phyloP scores from a whole-genome alignment of 805 yeast species.

The Hanseniaspora meyeri region DNA sequence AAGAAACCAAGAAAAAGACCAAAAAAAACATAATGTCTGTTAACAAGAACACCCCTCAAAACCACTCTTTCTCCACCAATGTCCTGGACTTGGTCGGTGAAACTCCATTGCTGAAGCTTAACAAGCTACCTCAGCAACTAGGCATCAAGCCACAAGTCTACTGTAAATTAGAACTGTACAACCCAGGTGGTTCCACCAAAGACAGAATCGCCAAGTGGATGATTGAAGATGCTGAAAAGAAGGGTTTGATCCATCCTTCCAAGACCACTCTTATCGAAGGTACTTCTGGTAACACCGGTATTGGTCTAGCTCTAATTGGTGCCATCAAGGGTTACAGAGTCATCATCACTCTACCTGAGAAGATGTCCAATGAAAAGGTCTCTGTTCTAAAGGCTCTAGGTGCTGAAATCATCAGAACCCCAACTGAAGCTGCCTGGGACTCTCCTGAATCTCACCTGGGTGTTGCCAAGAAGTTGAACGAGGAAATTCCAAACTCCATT shows the following conservation, averaged over 20 bases:
- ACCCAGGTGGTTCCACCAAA: conserved; percentile 83
- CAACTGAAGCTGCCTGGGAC: conserved; percentile 88
- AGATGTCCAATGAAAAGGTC: conserved; percentile 84
- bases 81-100: conserved; percentile 71
- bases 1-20: too few species aligned
- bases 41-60: conserved; percentile 12
- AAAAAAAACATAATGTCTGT: conserved; percentile 6
- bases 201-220: conserved; percentile 79
- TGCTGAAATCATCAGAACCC: conserved; percentile 82
- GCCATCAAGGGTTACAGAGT: conserved; percentile 81
- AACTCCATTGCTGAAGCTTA: conserved; percentile 67
- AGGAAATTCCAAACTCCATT: conserved; percentile 73
- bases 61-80: conserved; percentile 22
- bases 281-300: conserved; percentile 85
- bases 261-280: conserved; percentile 70
- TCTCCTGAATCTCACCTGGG: conserved; percentile 86
- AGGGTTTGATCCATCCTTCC: conserved; percentile 73
- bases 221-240: conserved; percentile 74
- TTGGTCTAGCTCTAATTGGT: conserved; percentile 75
- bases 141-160: conserved; percentile 61
- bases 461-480: conserved; percentile 66
- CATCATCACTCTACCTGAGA: conserved; percentile 78
- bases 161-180: conserved; percentile 72
- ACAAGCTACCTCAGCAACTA: conserved; percentile 60
- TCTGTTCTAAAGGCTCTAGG: conserved; percentile 80